Conservation (phyloP, 257 asterid genomes). For the Plectranthus barbatus region DNA sequence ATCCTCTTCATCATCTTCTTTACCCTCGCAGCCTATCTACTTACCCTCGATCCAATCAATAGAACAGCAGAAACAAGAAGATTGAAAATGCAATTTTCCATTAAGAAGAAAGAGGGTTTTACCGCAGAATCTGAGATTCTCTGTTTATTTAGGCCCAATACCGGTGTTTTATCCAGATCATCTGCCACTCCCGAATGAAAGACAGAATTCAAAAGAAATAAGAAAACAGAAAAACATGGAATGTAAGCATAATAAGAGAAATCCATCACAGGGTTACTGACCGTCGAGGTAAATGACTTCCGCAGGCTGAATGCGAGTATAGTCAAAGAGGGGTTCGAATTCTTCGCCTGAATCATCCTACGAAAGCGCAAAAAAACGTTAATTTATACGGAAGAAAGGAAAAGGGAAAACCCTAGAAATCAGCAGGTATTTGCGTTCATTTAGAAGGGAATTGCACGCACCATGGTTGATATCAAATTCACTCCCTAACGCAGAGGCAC, state of each 20-base stretch:
- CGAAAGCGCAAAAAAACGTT: background rate
- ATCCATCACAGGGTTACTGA: conserved; percentile 11
- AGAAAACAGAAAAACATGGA: background rate
- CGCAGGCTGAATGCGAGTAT: conserved; percentile 71
- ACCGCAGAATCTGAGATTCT: conserved; percentile 38
- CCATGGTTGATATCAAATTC: conserved; percentile 13
- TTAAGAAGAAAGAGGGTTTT: background rate
- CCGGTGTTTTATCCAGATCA: conserved; percentile 56
- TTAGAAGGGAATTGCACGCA: conserved; percentile 15
- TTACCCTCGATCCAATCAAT: conserved; percentile 6
- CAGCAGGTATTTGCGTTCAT: background rate
- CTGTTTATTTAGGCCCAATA: conserved; percentile 35
- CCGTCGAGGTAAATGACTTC: conserved; percentile 44
- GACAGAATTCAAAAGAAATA: background rate
- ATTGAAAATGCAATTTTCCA: background rate
- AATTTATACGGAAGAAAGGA: background rate
- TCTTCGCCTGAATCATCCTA: conserved; percentile 66
- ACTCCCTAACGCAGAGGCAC: background rate
- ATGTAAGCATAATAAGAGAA: background rate
- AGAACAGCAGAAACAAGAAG: background rate
- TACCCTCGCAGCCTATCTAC: conserved; percentile 33
- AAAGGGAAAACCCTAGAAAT: conserved; percentile 16
- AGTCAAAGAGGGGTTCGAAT: conserved; percentile 92
- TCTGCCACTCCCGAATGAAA: conserved; percentile 33
- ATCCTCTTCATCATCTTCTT: conserved; percentile 73